Evolutionary conservation across 345 rosid species (phyloP), one percentile per base, ranked within the genome.

Genomic region (Citrus sp.): DNA sequence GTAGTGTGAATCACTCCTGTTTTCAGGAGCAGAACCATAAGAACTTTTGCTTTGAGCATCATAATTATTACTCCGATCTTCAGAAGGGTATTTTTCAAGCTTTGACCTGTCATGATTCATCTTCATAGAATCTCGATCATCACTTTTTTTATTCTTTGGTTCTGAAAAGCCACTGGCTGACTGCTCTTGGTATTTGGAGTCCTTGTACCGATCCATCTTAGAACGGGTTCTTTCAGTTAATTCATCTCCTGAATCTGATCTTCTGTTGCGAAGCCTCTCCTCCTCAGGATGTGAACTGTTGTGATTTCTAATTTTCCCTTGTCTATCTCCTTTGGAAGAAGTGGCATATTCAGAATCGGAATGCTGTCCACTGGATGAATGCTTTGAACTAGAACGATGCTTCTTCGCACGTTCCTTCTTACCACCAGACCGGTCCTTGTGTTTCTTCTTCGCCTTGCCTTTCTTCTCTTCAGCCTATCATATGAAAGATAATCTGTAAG

Each of bases 401-500:
- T 86, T 85, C 61, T 85, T 85, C 83, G 80, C 83, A 28, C 18
- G 67, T 70, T 81, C 81, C 80, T 83, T 86, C 63, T 77, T 79
- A 16, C 76, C 89, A 60, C 80, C 77, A 77, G 73, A 85, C 74
- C 87, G 84, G 40, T 83, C 89, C 82, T 86, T 87, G 72, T 79
- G 82, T 63, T 85, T 87, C 73, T 66, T 66, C 74, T 88, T 87
- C 24, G 83, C 88, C 81, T 87, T 87, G 62, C 76, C 79, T 69
- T 85, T 87, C 71, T 82, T 86, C 55, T 78, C 87, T 85, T 84
- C 85, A 40, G 82, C 90, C 98, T 91, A 64, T 68, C 64, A 78
- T 91, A 61, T 68, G 54, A 78, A 75, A 70, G 70, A 70, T 5
- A 72, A 25, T n/a, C 8, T 5, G 62, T 60, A 37, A 70, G 25